Conservation (phyloP, 805 yeast species). For the Kuraishia ogatae region DNA sequence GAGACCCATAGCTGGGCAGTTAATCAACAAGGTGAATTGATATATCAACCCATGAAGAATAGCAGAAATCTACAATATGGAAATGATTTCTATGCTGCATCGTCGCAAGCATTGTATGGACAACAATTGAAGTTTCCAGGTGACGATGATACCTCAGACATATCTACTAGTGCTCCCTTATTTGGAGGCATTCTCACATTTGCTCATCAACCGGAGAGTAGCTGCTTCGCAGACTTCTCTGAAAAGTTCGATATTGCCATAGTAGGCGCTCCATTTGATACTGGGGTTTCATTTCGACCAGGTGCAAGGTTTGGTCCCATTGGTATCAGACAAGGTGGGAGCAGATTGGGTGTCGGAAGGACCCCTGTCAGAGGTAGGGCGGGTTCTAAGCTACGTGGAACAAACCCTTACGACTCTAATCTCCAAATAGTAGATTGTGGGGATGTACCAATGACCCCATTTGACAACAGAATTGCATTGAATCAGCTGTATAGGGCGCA, state of each 20-base stretch:
- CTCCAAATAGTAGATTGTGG: slow-evolving; percentile 46
- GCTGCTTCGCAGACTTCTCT: slow-evolving; percentile 25
- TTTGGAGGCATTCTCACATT: slow-evolving; percentile 45
- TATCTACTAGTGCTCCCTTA: slow-evolving; percentile 8
- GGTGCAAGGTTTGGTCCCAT: slow-evolving; percentile 57
- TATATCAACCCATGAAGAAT: not conserved
- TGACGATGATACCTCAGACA: slow-evolving; percentile 27
- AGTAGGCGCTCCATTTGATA: slow-evolving; percentile 53
- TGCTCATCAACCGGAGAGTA: slow-evolving; percentile 34
- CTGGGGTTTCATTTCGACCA: slow-evolving; percentile 46
- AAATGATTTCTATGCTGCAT: slow-evolving; percentile 8
- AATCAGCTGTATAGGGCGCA: slow-evolving; percentile 48
- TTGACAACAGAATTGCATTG: slow-evolving; percentile 46
- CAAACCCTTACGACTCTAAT: slow-evolving; percentile 25
- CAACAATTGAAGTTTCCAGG: slow-evolving; percentile 22
- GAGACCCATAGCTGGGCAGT: not conserved
- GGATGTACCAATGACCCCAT: slow-evolving; percentile 53
- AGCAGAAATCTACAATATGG: not conserved
- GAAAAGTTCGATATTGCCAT: slow-evolving; percentile 38
- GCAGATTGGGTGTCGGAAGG: slow-evolving; percentile 34
- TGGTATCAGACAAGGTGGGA: slow-evolving; percentile 36
- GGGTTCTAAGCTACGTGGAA: slow-evolving; percentile 24
- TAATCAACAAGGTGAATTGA: not conserved
- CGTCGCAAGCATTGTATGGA: slow-evolving; percentile 9
- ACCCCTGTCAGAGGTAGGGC: slow-evolving; percentile 30